These are phyloP conservation scores for Irpex lacteus DNA, from an alignment of 1,284 basidiomycete genomes.

Conservation along the genomic window DNA sequence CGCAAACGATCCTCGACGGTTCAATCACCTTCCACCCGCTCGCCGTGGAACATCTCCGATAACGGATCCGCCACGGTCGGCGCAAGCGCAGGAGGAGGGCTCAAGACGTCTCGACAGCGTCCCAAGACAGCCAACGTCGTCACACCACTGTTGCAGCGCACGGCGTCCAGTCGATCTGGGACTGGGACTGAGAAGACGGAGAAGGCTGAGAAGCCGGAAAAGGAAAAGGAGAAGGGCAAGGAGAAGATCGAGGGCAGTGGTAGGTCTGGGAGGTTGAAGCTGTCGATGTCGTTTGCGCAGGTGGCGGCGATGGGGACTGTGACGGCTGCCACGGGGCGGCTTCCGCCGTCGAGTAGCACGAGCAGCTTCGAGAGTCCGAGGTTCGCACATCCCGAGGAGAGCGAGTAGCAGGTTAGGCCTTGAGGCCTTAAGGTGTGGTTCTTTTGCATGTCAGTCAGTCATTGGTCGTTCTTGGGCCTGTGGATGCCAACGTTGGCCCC, in stretches of 20 bases:
- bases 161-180: neutral
- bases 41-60: neutral
- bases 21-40: slow-evolving; percentile 4
- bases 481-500: neutral
- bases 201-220: neutral
- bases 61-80: neutral
- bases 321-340: neutral
- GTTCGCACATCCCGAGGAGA: slow-evolving; percentile 15
- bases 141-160: neutral
- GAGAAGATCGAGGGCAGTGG: neutral
- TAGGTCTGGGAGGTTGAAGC: slow-evolving; percentile 9
- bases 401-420: slow-evolving; percentile 2
- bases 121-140: neutral
- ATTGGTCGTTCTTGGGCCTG: neutral
- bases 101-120: neutral
- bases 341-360: slow-evolving; percentile 1
- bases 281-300: slow-evolving; percentile 12
- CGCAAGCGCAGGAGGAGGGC: neutral
- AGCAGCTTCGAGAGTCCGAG: slow-evolving; percentile 16
- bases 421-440: neutral
- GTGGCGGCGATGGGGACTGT: slow-evolving; percentile 6
- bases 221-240: neutral
- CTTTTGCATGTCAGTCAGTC: neutral
- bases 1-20: slow-evolving; percentile 11
- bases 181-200: neutral